phyloP scores from a whole-genome alignment of 306 rosid genomes.

The Gastrolobium villosum region DNA sequence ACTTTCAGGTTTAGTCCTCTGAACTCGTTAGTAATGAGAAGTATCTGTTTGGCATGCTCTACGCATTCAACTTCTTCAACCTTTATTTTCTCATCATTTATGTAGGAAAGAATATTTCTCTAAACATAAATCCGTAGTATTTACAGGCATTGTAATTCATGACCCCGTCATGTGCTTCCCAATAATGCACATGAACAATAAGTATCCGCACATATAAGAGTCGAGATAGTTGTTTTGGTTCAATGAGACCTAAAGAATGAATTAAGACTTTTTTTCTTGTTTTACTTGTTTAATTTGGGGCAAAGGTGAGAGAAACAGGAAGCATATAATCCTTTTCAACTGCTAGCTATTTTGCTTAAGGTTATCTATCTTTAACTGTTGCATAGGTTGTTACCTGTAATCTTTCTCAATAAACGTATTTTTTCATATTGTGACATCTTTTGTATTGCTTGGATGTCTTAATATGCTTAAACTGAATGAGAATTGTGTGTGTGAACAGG shows the following conservation, averaged over 20 bases:
- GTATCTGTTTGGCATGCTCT: background rate
- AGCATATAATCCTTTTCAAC: conserved; percentile 33
- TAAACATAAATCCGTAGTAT: background rate
- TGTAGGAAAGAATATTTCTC: conserved; percentile 19
- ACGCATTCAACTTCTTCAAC: conserved; percentile 21
- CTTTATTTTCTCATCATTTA: background rate
- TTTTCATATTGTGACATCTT: conserved; percentile 13
- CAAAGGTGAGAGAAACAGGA: background rate
- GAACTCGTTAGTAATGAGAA: conserved; percentile 9
- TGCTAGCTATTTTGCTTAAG: conserved; percentile 31
- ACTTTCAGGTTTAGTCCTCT: conserved; percentile 72
- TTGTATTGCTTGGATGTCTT: conserved; percentile 34
- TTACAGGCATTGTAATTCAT: conserved; percentile 35
- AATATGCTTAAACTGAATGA: conserved; percentile 53
- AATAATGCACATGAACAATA: conserved; percentile 11
- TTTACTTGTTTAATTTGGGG: background rate
- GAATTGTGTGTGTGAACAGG: conserved; percentile 52
- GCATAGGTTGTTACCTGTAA: conserved; percentile 19
- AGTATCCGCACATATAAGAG: background rate
- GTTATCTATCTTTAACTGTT: conserved; percentile 24
- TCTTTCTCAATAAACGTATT: conserved; percentile 2
- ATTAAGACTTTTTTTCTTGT: background rate
- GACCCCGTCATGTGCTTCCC: conserved; percentile 13
- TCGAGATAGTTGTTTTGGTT: conserved; percentile 27
- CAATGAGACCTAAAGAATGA: conserved; percentile 20